A percentile compares a stretch with the other conserved stretches of the same genome.
Evolutionary conservation across 1,284 basidiomycete genomes (phyloP).

Genomic region (Boletus nobilissimus): DNA sequence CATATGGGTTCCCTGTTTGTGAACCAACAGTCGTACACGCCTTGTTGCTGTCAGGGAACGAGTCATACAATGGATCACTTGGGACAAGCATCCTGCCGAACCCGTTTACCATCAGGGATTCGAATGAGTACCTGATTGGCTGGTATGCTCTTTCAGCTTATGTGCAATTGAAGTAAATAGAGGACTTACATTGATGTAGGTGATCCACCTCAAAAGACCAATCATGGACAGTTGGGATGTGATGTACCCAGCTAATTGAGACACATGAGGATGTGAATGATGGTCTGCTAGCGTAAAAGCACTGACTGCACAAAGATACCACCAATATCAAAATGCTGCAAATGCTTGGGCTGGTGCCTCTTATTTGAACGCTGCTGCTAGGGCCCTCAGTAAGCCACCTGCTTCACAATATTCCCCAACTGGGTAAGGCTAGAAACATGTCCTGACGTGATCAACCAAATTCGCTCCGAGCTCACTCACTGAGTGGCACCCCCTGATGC

Average conservation of each 20-base stretch:
- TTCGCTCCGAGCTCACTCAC: no score
- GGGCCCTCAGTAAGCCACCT: no score
- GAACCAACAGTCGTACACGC: conserved; percentile 65
- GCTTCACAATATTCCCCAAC: no score
- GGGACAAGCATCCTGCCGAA: conserved; percentile 57
- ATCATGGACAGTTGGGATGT: conserved; percentile 70
- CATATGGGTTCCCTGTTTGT: conserved; percentile 35
- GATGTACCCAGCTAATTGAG: conserved; percentile 49
- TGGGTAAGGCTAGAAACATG: no score
- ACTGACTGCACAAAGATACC: conserved; percentile 59
- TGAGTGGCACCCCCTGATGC: no score
- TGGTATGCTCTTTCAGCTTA: conserved; percentile 30
- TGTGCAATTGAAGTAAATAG: neutral
- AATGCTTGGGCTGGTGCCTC: conserved; percentile 68
- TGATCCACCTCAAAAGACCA: conserved; percentile 71
- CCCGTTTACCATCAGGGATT: conserved; percentile 65
- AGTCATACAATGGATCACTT: conserved; percentile 63
- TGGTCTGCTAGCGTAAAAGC: neutral
- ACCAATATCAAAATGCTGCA: conserved; percentile 61
- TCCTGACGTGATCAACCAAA: no score
- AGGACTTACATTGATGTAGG: conserved; percentile 65
- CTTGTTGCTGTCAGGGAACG: conserved; percentile 61
- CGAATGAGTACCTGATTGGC: conserved; percentile 64
- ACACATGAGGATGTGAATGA: conserved; percentile 1
- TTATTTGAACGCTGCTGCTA: conserved; percentile 64